A percentile compares a stretch with the other conserved stretches of the same genome.
These are phyloP conservation scores for Paraurostyla sp. DNA, from an alignment of 73 alveolate species.

Conservation along the genomic window DNA sequence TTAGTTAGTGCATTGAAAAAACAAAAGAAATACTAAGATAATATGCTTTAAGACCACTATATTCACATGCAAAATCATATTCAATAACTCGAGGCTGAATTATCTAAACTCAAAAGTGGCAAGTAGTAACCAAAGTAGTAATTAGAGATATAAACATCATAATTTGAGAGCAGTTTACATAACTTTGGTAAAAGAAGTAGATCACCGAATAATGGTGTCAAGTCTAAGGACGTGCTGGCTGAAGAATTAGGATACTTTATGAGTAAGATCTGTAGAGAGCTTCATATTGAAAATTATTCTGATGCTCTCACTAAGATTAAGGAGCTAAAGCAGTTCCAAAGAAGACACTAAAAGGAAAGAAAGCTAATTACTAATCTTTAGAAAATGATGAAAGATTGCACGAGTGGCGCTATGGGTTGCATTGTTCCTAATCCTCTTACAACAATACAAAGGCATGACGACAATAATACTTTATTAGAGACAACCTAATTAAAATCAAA, in stretches of 20 bases:
- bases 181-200: conserved; percentile 29
- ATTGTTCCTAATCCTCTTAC: too few species aligned
- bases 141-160: not conserved
- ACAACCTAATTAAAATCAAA: too few species aligned
- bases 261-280: not conserved
- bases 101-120: not conserved
- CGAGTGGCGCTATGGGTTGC: not conserved
- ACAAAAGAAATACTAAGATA: conserved; percentile 11
- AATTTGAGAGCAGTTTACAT: not conserved
- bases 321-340: not conserved
- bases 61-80: not conserved
- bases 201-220: conserved; percentile 1
- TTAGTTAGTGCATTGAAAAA: conserved; percentile 11
- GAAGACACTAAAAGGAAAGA: not conserved
- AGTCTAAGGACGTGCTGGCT: not conserved
- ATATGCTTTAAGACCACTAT: not conserved
- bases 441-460: too few species aligned
- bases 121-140: not conserved
- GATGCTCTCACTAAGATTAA: not conserved
- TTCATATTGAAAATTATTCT: not conserved
- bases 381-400: not conserved
- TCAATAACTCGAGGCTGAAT: not conserved
- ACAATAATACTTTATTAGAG: too few species aligned
- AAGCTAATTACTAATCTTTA: not conserved
- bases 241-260: not conserved